These are phyloP conservation scores for Gracilaria caudata DNA, from an alignment of 23 red algal genomes.

Conservation along the genomic window DNA sequence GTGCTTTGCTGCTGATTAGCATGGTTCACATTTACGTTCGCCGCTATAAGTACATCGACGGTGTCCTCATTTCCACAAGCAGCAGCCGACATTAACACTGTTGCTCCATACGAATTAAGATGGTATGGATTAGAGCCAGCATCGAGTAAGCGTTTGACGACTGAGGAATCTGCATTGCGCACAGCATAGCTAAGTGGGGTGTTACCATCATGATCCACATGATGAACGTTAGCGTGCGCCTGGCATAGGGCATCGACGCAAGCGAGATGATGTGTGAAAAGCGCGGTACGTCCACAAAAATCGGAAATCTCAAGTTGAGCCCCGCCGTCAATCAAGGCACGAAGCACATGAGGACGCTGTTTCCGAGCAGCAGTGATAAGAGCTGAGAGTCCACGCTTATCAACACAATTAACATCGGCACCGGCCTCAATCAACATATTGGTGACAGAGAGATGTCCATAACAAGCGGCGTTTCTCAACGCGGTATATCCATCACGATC, in stretches of 20 bases:
- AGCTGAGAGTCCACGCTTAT: not conserved
- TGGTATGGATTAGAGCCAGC: not conserved
- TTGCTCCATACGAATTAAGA: not conserved
- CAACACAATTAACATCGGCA: not conserved
- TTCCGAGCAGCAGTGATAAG: not conserved
- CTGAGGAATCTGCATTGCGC: not conserved
- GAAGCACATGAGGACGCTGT: not conserved
- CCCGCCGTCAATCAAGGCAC: not conserved
- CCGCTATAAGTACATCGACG: not conserved
- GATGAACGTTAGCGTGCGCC: not conserved
- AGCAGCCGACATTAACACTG: not conserved
- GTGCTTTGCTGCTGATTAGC: not conserved
- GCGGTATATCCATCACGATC: not conserved
- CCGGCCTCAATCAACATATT: not conserved
- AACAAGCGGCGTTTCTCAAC: not conserved
- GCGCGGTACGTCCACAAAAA: constrained; percentile 2
- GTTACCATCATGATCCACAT: constrained; percentile 1
- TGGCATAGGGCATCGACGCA: not conserved
- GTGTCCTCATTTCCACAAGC: not conserved
- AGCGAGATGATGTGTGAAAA: not conserved
- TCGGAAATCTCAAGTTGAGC: not conserved
- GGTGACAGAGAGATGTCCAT: not conserved
- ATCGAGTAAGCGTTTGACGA: not conserved
- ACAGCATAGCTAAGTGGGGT: not conserved
- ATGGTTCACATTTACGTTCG: not conserved